These are phyloP conservation scores for Mariannaea sp. DNA, from an alignment of 2,329 filamentous ascomycete genomes.

Conservation along the genomic window DNA sequence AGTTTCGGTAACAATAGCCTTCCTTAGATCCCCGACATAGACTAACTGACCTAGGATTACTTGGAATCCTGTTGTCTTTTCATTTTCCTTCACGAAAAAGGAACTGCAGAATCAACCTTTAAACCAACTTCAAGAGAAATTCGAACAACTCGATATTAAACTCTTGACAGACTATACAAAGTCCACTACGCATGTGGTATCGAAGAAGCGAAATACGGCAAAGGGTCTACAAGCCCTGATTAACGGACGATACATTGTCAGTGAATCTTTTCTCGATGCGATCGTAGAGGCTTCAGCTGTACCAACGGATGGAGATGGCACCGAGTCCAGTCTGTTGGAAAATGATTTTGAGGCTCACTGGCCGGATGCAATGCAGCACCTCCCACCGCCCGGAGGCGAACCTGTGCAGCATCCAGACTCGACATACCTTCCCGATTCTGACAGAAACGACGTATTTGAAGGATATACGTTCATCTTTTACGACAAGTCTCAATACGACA, in stretches of 20 bases:
- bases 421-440: slow-evolving; percentile 72
- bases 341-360: slow-evolving; percentile 78
- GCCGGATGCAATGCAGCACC: slow-evolving; percentile 73
- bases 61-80: slow-evolving; percentile 82
- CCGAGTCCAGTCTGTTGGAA: slow-evolving; percentile 66
- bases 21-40: background rate
- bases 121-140: slow-evolving; percentile 61
- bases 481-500: slow-evolving; percentile 74
- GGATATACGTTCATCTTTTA: slow-evolving; percentile 91
- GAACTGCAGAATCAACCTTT: slow-evolving; percentile 71
- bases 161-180: slow-evolving; percentile 72
- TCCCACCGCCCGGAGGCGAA: slow-evolving; percentile 78
- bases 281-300: slow-evolving; percentile 64
- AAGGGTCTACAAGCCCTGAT: slow-evolving; percentile 87
- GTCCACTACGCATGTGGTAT: slow-evolving; percentile 84
- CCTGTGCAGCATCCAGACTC: slow-evolving; percentile 68
- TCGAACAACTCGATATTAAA: slow-evolving; percentile 91
- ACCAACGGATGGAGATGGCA: slow-evolving; percentile 51
- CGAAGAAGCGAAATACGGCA: slow-evolving; percentile 86
- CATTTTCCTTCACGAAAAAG: slow-evolving; percentile 75
- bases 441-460: slow-evolving; percentile 74
- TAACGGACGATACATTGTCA: slow-evolving; percentile 78
- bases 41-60: slow-evolving; percentile 60
- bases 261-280: slow-evolving; percentile 73
- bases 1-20: slow-evolving; percentile 58